These are phyloP conservation scores for Cryptomeria japonica DNA, from an alignment of 75 land plant species.

Conservation along the genomic window DNA sequence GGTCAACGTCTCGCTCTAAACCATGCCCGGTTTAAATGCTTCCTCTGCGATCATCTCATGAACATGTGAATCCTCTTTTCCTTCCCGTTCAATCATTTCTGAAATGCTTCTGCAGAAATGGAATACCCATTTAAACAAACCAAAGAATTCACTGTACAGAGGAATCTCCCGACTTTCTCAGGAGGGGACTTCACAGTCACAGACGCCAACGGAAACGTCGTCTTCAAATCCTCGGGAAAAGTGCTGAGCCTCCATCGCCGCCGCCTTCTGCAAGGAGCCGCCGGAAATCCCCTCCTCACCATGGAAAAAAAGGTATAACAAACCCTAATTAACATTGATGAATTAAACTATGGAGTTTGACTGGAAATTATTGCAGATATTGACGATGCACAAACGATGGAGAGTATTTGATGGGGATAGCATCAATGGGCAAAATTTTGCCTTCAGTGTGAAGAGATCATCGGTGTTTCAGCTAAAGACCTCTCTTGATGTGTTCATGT, in stretches of 20 bases:
- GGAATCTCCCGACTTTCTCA: constrained; percentile 36
- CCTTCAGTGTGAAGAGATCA: constrained; percentile 39
- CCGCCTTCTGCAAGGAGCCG: constrained; percentile 22
- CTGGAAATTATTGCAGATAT: no score
- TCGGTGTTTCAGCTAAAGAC: constrained; percentile 45
- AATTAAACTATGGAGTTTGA: no score
- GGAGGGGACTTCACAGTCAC: constrained; percentile 43
- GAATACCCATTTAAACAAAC: no score
- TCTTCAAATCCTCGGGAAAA: constrained; percentile 40
- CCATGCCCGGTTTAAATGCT: no score
- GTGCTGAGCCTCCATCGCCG: background rate
- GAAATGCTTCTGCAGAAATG: no score
- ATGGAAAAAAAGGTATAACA: constrained; percentile 29
- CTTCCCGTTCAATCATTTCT: no score
- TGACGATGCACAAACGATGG: no score
- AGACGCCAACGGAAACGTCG: constrained; percentile 42
- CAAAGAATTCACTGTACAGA: constrained; percentile 23
- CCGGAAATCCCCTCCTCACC: constrained; percentile 13
- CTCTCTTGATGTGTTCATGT: constrained; percentile 53
- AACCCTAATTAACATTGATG: background rate
- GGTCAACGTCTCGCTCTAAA: no score
- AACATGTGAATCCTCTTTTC: no score
- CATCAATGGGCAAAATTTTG: constrained; percentile 20
- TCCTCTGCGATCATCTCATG: no score
- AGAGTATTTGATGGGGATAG: constrained; percentile 41